Conservation (phyloP, 495 filamentous ascomycete species). For the Aspergillus steynii region DNA sequence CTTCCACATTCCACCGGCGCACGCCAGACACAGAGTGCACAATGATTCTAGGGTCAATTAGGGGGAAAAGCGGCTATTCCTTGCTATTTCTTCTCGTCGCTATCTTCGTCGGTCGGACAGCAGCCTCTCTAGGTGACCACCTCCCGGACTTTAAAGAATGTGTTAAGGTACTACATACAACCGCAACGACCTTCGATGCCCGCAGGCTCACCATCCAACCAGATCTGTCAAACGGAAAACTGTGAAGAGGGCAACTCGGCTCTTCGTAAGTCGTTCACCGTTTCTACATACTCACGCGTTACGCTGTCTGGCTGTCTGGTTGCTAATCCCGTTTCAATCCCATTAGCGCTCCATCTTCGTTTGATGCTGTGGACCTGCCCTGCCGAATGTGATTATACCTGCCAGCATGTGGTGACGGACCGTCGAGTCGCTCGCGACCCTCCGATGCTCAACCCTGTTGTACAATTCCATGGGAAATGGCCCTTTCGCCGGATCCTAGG, state of each 20-base stretch:
- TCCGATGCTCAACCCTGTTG: constrained; percentile 63
- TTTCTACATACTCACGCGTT: background rate
- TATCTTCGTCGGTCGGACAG: constrained; percentile 48
- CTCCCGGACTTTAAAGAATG: constrained; percentile 89
- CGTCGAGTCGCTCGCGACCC: constrained; percentile 64
- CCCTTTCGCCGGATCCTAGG: constrained; percentile 87
- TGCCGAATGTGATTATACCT: constrained; percentile 95
- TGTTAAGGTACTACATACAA: constrained; percentile 62
- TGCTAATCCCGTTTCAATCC: constrained; percentile 15
- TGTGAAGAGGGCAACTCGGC: constrained; percentile 57
- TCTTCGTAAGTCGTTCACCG: constrained; percentile 40
- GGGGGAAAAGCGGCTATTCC: constrained; percentile 24
- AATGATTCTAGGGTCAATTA: constrained; percentile 30
- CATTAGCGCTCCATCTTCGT: constrained; percentile 49
- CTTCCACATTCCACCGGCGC: constrained; percentile 23
- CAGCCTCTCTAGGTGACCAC: constrained; percentile 80
- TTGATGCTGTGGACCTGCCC: constrained; percentile 68
- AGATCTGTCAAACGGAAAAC: constrained; percentile 83
- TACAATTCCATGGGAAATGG: constrained; percentile 99
- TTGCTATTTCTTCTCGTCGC: constrained; percentile 40
- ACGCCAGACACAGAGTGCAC: constrained; percentile 20
- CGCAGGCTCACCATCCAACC: constrained; percentile 16
- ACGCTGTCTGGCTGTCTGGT: constrained; percentile 15
- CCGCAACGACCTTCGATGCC: constrained; percentile 1
- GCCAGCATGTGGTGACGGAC: constrained; percentile 90